Evolutionary conservation across 352 stramenopile species (phyloP).

Genomic region (Lagenidium giganteum): DNA sequence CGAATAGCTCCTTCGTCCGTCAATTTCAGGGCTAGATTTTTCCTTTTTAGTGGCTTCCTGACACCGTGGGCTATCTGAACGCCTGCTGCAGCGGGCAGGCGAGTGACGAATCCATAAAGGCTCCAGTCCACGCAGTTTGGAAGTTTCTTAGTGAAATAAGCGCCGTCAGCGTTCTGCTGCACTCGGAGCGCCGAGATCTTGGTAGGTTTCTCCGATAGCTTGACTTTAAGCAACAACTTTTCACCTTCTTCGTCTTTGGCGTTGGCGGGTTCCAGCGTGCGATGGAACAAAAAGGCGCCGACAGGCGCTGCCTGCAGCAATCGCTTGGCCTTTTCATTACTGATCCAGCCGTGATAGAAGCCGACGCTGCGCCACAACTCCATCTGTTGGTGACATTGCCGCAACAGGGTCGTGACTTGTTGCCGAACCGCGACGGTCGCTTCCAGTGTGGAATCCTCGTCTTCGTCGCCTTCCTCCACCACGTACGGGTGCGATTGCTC

Average conservation of each 20-base stretch:
- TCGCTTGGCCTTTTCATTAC: conserved; percentile 19
- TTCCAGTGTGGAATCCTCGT: too few species aligned
- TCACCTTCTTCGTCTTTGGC: neutral
- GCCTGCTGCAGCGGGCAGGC: conserved; percentile 31
- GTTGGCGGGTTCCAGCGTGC: neutral
- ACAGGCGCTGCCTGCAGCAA: conserved; percentile 20
- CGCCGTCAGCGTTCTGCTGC: conserved; percentile 16
- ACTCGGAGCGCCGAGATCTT: conserved; percentile 35
- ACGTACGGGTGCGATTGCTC: too few species aligned
- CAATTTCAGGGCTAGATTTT: too few species aligned
- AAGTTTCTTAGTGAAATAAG: conserved; percentile 36
- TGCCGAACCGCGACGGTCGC: too few species aligned
- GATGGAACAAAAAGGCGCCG: conserved; percentile 45
- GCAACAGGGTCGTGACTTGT: too few species aligned
- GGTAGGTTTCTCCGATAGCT: conserved; percentile 29
- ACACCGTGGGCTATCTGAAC: conserved; percentile 29
- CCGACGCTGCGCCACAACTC: conserved; percentile 47
- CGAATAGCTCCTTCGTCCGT: too few species aligned
- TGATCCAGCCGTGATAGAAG: conserved; percentile 41
- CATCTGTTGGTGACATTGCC: conserved; percentile 34
- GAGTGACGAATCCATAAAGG: conserved; percentile 34
- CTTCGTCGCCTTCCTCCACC: too few species aligned
- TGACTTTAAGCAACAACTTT: conserved; percentile 35
- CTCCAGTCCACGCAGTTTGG: conserved; percentile 25
- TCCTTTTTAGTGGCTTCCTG: conserved; percentile 17